Evolutionary conservation across 768 basidiomycete genomes (phyloP), one percentile per base, ranked within the genome.

Genomic region (Agrocybe chaxingu): DNA sequence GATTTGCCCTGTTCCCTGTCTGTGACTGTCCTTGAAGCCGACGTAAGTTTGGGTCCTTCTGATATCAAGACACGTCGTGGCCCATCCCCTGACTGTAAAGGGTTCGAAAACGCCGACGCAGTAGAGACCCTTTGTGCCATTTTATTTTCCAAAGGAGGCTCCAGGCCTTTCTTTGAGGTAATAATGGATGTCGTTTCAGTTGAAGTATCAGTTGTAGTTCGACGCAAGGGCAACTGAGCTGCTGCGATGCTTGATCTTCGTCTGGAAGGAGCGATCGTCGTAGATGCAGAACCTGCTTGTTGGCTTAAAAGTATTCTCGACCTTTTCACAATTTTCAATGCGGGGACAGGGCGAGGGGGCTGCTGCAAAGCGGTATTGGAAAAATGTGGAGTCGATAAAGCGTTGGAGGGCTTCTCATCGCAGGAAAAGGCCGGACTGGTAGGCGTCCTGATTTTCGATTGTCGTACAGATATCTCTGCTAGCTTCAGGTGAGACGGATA

Each of bases 301-400:
- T 44, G 48, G 16, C 52, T 56, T 13, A 52, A 36, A 13, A 54
- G 9, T 2, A 50, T 37, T 45, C 43, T 55, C 12, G 59, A 55
- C 41, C 76, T 67, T 54, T 80, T 81, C 24, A 80, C 70, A n/a
- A 80, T 77, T 31, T 69, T 72, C 35, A 79, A 60, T 39, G 73
- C 79, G 42, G 72, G 71, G 18, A 78, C 64, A 1, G 71, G 67
- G 36, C 65, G 66, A 4, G 72, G 73, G 37, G 66, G 70, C 35
- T 55, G 32, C 39, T 47, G 52, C 19, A 48, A 24, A 13, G 8
- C 29, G n/a, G 45, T 43, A 18, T 46, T 36, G 9, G 58, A 57
- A 37, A 52, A 47, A 52, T 53, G 52, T 7, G 60, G 62, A 11
- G 62, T 59, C n/a, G 60, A 57, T 42, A 57, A 38, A 19, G 49